These are phyloP conservation scores for Penicillium sp. DNA, from an alignment of 2,329 filamentous ascomycete genomes.

Conservation along the genomic window DNA sequence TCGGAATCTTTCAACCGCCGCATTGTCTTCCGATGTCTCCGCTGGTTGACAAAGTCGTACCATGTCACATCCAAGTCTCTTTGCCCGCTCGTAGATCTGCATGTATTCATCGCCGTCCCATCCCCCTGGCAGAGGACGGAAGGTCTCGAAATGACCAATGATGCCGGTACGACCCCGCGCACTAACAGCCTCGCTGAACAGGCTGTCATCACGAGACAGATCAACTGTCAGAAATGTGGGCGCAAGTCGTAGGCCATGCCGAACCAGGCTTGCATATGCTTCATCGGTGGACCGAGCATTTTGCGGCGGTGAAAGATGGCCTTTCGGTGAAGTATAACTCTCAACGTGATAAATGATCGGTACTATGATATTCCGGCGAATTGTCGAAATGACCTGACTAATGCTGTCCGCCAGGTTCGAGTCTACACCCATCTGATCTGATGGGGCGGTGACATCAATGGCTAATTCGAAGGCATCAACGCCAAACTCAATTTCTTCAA, in stretches of 20 bases:
- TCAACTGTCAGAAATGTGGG: slow-evolving; percentile 67
- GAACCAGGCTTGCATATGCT: slow-evolving; percentile 58
- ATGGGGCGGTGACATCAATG: slow-evolving; percentile 43
- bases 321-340: slow-evolving; percentile 19
- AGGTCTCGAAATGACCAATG: slow-evolving; percentile 58
- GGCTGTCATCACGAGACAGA: slow-evolving; percentile 55
- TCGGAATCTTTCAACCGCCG: slow-evolving; percentile 59
- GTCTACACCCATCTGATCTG: slow-evolving; percentile 33
- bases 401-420: slow-evolving; percentile 51
- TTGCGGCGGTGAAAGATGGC: slow-evolving; percentile 25
- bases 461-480: slow-evolving; percentile 67
- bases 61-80: slow-evolving; percentile 60
- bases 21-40: slow-evolving; percentile 61
- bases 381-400: slow-evolving; percentile 59
- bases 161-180: slow-evolving; percentile 60
- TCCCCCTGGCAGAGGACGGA: slow-evolving; percentile 43
- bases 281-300: slow-evolving; percentile 29
- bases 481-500: slow-evolving; percentile 66
- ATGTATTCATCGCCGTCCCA: slow-evolving; percentile 62
- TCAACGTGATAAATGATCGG: slow-evolving; percentile 59
- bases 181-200: slow-evolving; percentile 53
- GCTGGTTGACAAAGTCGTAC: slow-evolving; percentile 63
- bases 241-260: slow-evolving; percentile 61
- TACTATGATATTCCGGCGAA: slow-evolving; percentile 64
- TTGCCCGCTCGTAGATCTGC: slow-evolving; percentile 60